A percentile compares a stretch with the other conserved stretches of the same genome.
These are phyloP conservation scores for Neotropicomus parvogracilis DNA, from an alignment of 1,284 basidiomycete species.

Conservation along the genomic window DNA sequence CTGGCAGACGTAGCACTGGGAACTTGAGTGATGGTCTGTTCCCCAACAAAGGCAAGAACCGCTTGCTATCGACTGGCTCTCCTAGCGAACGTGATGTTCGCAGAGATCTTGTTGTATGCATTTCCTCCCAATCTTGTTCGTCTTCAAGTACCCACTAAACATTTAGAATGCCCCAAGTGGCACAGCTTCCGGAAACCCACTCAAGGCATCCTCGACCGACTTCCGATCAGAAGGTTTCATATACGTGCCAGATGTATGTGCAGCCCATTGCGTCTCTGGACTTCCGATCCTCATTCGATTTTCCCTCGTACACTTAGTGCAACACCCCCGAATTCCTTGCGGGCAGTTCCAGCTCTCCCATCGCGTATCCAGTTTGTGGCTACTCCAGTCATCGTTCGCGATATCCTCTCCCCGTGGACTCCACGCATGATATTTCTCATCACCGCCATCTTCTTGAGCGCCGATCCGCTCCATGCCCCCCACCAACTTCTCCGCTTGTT, in stretches of 20 bases:
- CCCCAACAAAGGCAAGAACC: constrained; percentile 26
- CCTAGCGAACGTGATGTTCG: neutral
- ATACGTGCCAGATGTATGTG: constrained; percentile 27
- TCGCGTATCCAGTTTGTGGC: constrained; percentile 31
- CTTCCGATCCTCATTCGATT: constrained; percentile 1
- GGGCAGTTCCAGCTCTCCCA: constrained; percentile 31
- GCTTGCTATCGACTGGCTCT: constrained; percentile 8
- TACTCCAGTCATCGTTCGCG: constrained; percentile 28
- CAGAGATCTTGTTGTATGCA: constrained; percentile 16
- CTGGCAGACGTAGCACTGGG: neutral
- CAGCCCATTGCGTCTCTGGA: neutral
- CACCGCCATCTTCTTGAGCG: constrained; percentile 11
- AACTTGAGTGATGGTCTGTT: neutral
- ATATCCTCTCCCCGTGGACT: constrained; percentile 1
- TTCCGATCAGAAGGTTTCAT: constrained; percentile 24
- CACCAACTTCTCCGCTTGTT: constrained; percentile 12
- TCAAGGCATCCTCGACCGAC: neutral
- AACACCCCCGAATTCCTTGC: constrained; percentile 32
- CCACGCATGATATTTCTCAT: constrained; percentile 7
- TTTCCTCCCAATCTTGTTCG: neutral
- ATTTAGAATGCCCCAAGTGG: constrained; percentile 12
- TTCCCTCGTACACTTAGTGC: constrained; percentile 9
- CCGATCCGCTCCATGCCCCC: constrained; percentile 20
- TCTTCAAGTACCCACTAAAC: constrained; percentile 2
- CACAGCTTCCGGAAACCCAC: neutral